Evolutionary conservation across 306 rosid genomes (phyloP), one percentile per base, ranked within the genome.

Genomic region (Coriaria nepalensis): DNA sequence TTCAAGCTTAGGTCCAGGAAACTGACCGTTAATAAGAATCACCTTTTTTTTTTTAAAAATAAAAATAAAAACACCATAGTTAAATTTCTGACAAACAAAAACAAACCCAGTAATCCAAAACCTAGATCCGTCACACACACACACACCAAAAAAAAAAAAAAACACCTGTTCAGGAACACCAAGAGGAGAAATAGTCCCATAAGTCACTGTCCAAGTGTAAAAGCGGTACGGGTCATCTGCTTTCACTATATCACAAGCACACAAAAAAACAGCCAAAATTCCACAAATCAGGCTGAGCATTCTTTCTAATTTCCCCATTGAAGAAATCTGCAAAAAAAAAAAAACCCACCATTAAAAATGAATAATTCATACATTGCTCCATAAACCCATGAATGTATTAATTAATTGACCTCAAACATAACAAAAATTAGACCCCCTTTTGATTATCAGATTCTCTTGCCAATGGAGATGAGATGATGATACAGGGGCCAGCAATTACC

Each of bases 1-100:
- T 14, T 90, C 94, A 50, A 90, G 84, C 62, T 58, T 75, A 45
- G 98, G 98, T n/a, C 98, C 98, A 48, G 98, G 98, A 71, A 90
- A 85, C 57, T 85, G 81, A 34, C 87, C 93, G 59, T 90, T 84
- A 58, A 90, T 81, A 7, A 90, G 87, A 52, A 90, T 90, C 39
- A 85, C 98, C 98, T 20, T 20, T 20, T 20, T 90, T 49, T 2
- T 20, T 90, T 49, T 2, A 43, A 66, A 58, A 73, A 53, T 47
- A 66, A 47, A 62, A 54, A 59, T 38, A 10, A 35, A 33, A 41
- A 13, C 38, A 11, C 43, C 13, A 47, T 14, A 5, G 51, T 1
- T 9, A 14, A 37, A 7, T 10, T 45, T 61, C 2, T 53, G 45
- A 52, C 45, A 55, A 8, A 33, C 7, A 11, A 11, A n/a, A 5